phyloP scores from a whole-genome alignment of 2,329 filamentous ascomycete species.

The Alternaria consortialis region DNA sequence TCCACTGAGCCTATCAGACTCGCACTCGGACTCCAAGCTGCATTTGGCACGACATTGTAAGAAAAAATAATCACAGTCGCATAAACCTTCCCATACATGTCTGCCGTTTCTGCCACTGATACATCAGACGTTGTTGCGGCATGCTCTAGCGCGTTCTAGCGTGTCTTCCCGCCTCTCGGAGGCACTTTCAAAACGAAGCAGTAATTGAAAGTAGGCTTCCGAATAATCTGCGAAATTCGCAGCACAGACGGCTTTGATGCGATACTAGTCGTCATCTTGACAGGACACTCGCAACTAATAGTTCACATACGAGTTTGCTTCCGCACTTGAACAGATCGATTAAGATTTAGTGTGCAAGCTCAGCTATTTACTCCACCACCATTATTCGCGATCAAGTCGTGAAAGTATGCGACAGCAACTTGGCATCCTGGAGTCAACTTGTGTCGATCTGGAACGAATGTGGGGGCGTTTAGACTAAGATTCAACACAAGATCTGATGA shows the following conservation, averaged over 20 bases:
- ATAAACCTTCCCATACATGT: neutral
- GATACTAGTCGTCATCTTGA: neutral
- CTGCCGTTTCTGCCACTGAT: neutral
- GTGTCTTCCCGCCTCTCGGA: neutral
- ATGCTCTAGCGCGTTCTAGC: slow-evolving; percentile 1
- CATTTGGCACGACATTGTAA: neutral
- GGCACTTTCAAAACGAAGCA: neutral
- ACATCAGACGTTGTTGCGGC: neutral
- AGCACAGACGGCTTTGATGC: neutral
- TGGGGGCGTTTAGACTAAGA: slow-evolving; percentile 18
- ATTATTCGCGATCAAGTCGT: neutral
- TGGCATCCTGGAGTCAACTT: neutral
- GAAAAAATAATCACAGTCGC: neutral
- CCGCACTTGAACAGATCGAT: neutral
- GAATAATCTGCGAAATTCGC: neutral
- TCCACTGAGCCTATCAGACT: neutral
- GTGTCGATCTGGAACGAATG: slow-evolving; percentile 8
- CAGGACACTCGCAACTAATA: neutral
- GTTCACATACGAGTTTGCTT: neutral
- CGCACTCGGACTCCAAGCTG: neutral
- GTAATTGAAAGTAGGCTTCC: neutral
- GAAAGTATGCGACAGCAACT: neutral
- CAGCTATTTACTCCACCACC: neutral
- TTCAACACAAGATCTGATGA: slow-evolving; percentile 32
- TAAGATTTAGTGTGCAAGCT: neutral